Base-by-base conservation (phyloP, 2,329 filamentous ascomycete genomes). In the Ascochyta clinopodiicola region DNA sequence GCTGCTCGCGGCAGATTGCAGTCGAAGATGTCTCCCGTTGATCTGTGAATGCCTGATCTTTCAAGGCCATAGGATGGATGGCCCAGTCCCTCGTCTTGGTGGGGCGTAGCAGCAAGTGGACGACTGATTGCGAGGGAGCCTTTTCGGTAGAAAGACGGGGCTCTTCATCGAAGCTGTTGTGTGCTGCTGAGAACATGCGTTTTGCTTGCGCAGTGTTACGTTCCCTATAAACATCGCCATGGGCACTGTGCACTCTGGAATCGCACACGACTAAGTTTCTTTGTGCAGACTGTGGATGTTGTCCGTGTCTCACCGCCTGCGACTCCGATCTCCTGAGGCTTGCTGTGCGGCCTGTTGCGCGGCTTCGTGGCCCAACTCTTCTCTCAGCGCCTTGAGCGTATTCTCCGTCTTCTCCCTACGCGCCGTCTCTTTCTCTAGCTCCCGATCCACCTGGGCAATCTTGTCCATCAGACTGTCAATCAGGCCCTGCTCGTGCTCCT, bases 271-370 rank as follows among this genome's bases (percentile, higher is more conserved):
- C 15, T 17, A n/a, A 17, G n/a, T 15, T 6, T n/a, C 15, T 2
- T 15, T 35, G 10, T 6, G 15, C n/a, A 35, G 10, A n/a, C 15
- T 6, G n/a, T 19, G 15, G 15, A n/a, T 17, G 5, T 8, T 17
- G 36, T n/a, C 15, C 25, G 21, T 15, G 2, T 24, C 61, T 70
- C 66, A 75, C 47, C 73, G 66, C 53, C 73, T 64, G 42, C 73
- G 64, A 57, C 70, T 74, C 44, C 73, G 54, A 43, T 75, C 73
- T 8, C 73, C 73, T 46, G 71, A 74, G 6, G 73, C 73, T 50
- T 75, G 71, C 40, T 75, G 72, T n/a, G 71, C 68, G 13, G 73
- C 73, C 57, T 73, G 70, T 56, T 73, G 70, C 22, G 72, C 67
- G 15, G 72, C 73, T 50, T 74, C 73, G 36, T 74, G 74, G 24